These are phyloP conservation scores for Vararia minispora DNA, from an alignment of 768 basidiomycete genomes.

Conservation along the genomic window DNA sequence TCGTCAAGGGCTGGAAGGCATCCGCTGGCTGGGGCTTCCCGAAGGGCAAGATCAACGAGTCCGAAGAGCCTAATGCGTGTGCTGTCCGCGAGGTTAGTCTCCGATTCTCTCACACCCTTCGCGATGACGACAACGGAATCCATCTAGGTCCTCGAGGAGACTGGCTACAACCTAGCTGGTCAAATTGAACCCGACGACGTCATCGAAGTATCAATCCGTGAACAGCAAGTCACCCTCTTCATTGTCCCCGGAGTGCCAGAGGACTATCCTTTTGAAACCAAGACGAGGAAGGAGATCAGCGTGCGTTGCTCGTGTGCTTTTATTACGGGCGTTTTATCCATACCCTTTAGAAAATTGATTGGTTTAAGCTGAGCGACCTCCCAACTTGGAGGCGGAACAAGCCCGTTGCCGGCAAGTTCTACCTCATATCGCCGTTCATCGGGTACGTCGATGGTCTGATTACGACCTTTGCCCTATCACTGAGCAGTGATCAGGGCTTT, in stretches of 20 bases:
- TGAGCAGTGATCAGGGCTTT: constrained; percentile 31
- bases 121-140: constrained; percentile 6
- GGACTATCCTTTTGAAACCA: constrained; percentile 81
- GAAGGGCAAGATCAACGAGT: constrained; percentile 97
- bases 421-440: constrained; percentile 92
- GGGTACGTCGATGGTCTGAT: constrained; percentile 34
- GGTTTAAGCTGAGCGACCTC: constrained; percentile 83
- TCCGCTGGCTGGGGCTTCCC: constrained; percentile 99
- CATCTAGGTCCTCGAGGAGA: constrained; percentile 86
- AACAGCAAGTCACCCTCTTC: constrained; percentile 85
- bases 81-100: constrained; percentile 79
- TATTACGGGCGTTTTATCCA: constrained; percentile 13
- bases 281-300: constrained; percentile 96
- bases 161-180: constrained; percentile 79
- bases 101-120: not conserved
- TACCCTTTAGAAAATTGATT: constrained; percentile 75
- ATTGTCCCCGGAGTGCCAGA: constrained; percentile 85
- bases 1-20: constrained; percentile 97
- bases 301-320: constrained; percentile 34
- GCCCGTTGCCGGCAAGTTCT: constrained; percentile 69
- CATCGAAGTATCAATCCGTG: constrained; percentile 79
- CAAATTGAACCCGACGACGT: constrained; percentile 55
- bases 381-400: constrained; percentile 88
- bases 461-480: constrained; percentile 8
- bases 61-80: constrained; percentile 74